Evolutionary conservation across 2,329 filamentous ascomycete genomes (phyloP).

Genomic region (Aspergillus sp.): DNA sequence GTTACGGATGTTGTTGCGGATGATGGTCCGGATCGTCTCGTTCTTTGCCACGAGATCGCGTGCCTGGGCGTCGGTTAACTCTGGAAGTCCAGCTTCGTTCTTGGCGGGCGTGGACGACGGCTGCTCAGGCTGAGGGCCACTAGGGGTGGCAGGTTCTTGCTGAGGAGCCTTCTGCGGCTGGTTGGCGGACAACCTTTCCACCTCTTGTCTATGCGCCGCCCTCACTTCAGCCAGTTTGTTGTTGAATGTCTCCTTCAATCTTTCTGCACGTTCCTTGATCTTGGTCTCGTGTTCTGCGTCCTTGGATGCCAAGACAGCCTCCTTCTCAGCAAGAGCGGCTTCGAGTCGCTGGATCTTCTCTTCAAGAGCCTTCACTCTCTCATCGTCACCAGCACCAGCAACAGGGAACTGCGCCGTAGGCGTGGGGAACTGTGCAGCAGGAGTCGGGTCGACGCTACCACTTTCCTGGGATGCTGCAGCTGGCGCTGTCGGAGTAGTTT

Average conservation of each 20-base stretch:
- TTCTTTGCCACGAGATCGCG: constrained; percentile 45
- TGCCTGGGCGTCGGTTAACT: constrained; percentile 43
- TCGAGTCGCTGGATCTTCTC: constrained; percentile 49
- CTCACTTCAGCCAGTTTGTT: constrained; percentile 56
- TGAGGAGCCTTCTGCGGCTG: constrained; percentile 29
- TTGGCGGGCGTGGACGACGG: constrained; percentile 23
- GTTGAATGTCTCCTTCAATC: constrained; percentile 60
- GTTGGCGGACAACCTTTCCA: constrained; percentile 38
- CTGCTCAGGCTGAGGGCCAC: constrained; percentile 12
- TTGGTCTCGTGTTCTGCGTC: constrained; percentile 43
- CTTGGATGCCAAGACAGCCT: constrained; percentile 38
- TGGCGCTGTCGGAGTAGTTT: background rate
- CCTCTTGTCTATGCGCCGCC: constrained; percentile 42
- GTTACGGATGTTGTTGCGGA: constrained; percentile 51
- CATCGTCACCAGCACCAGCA: constrained; percentile 35
- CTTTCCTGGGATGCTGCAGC: constrained; percentile 42
- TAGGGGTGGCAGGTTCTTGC: constrained; percentile 15
- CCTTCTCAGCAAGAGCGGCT: constrained; percentile 45
- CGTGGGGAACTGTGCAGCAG: constrained; percentile 24
- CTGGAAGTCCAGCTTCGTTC: constrained; percentile 28
- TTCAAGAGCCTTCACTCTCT: constrained; percentile 55
- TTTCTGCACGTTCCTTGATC: constrained; percentile 42
- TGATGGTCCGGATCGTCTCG: constrained; percentile 40
- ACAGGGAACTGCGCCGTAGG: constrained; percentile 13
- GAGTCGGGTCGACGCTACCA: constrained; percentile 31